These are phyloP conservation scores for Martiniozyma asiatica DNA, from an alignment of 1,139 yeast species.

Conservation along the genomic window DNA sequence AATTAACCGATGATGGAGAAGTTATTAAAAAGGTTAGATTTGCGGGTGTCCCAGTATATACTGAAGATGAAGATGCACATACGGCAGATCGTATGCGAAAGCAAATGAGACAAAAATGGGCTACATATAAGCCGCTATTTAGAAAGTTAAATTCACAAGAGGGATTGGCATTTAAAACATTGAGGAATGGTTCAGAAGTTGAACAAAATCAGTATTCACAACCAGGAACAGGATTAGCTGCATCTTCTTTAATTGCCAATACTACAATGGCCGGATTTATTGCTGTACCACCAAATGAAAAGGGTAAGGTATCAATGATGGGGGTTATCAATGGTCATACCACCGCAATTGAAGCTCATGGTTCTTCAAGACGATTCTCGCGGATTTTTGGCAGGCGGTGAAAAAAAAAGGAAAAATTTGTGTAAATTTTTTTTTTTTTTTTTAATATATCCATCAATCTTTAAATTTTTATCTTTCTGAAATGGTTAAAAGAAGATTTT, in stretches of 20 bases:
- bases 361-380: not conserved
- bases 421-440: too few species aligned
- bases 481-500: constrained; percentile 2
- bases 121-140: constrained; percentile 20
- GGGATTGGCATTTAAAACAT: constrained; percentile 36
- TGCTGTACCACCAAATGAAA: constrained; percentile 7
- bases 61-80: constrained; percentile 47
- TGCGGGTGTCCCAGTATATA: constrained; percentile 39
- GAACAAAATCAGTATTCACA: too few species aligned
- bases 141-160: constrained; percentile 36
- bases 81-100: constrained; percentile 32
- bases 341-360: too few species aligned
- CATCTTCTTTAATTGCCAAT: not conserved
- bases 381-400: too few species aligned
- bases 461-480: too few species aligned
- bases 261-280: constrained; percentile 1
- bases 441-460: too few species aligned
- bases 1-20: constrained; percentile 10
- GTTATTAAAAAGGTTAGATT: constrained; percentile 35
- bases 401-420: too few species aligned
- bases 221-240: too few species aligned
- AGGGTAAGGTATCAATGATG: constrained; percentile 21
- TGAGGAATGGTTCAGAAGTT: constrained; percentile 10
- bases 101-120: constrained; percentile 30
- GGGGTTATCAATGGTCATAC: constrained; percentile 10